phyloP scores from a whole-genome alignment of 768 basidiomycete genomes.

The Mycena belliarum region DNA sequence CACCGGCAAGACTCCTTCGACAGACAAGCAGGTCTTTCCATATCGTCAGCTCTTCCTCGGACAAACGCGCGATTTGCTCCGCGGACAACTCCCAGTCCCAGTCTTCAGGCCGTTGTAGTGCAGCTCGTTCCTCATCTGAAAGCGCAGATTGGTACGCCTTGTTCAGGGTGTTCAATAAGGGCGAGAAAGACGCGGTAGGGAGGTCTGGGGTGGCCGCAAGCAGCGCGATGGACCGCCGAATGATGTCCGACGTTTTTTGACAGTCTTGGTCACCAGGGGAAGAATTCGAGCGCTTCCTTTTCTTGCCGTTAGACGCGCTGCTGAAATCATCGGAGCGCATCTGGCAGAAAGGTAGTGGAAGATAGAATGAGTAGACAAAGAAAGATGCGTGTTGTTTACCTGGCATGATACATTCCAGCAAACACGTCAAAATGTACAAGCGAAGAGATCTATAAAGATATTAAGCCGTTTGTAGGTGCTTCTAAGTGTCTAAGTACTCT shows the following conservation, averaged over 20 bases:
- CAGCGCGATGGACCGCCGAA: conserved; percentile 10
- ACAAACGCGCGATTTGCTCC: neutral
- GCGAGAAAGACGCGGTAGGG: neutral
- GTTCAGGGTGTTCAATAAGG: neutral
- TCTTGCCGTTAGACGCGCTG: neutral
- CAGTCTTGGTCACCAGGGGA: neutral
- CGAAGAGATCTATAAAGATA: too few relatives aligned
- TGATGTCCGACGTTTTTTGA: neutral
- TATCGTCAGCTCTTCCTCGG: conserved; percentile 9
- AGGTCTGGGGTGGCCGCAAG: conserved; percentile 2
- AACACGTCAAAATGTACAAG: too few relatives aligned
- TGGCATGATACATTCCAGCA: too few relatives aligned
- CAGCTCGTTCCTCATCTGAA: neutral
- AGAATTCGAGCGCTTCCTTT: neutral
- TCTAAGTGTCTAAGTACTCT: too few relatives aligned
- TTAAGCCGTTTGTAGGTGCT: too few relatives aligned
- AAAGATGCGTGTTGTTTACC: neutral
- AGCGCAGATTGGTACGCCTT: conserved; percentile 7
- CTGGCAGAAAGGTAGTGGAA: neutral
- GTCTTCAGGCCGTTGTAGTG: neutral
- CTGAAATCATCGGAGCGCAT: neutral
- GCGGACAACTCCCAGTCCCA: conserved; percentile 14
- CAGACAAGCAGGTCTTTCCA: conserved; percentile 12
- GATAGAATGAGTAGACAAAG: too few relatives aligned
- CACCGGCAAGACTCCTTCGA: neutral